Conservation (phyloP, 148 eudicot genomes). For the Fagopyrum esculentum region DNA sequence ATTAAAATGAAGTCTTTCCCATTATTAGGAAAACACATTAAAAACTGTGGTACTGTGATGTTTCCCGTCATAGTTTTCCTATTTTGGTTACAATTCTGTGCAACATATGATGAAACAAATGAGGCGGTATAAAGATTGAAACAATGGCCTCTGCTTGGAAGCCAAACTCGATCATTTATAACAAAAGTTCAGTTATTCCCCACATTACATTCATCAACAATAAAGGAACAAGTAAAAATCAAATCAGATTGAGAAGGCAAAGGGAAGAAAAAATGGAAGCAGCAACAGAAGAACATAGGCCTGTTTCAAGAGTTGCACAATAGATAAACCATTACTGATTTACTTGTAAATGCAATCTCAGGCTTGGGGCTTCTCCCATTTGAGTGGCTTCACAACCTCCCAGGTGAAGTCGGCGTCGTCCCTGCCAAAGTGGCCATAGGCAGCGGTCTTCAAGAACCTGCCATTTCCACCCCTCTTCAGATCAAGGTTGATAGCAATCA, state of each 20-base stretch:
- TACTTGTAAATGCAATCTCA: not conserved
- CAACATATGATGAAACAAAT: not conserved
- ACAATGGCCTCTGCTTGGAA: not conserved
- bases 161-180: not conserved
- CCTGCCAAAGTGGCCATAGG: conserved; percentile 50
- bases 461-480: conserved; percentile 38
- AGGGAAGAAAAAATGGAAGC: not conserved
- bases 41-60: too few relatives aligned
- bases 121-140: not conserved
- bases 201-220: not conserved
- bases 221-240: not conserved
- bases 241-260: not conserved
- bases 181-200: not conserved
- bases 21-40: too few relatives aligned
- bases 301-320: not conserved
- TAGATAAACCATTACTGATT: not conserved
- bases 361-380: conserved; percentile 28
- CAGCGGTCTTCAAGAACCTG: conserved; percentile 52
- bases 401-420: conserved; percentile 48
- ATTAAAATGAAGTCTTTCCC: too few relatives aligned
- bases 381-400: conserved; percentile 45
- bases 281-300: not conserved
- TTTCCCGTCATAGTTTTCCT: too few relatives aligned
- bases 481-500: conserved; percentile 47
- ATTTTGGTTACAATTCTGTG: too few relatives aligned